Conservation (phyloP, 1,139 yeast species). For the Yamadazyma sp. region DNA sequence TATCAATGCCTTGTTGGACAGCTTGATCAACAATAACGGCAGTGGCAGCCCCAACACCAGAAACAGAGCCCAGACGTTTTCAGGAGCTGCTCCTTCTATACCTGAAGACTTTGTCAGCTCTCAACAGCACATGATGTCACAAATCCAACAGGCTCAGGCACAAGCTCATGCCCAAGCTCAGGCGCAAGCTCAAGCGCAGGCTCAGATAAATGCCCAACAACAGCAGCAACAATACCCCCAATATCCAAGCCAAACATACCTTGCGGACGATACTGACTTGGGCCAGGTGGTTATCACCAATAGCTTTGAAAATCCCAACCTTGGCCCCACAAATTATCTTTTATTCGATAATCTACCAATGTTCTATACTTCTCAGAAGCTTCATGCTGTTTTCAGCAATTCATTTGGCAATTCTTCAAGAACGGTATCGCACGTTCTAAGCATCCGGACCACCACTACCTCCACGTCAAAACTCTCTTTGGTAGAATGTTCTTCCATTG, state of each 20-base stretch:
- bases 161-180: constrained; percentile 6
- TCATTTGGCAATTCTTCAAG: constrained; percentile 26
- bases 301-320: constrained; percentile 62
- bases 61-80: constrained; percentile 44
- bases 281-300: constrained; percentile 46
- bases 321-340: constrained; percentile 77
- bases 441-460: constrained; percentile 53
- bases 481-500: constrained; percentile 70
- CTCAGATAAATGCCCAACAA: constrained; percentile 6
- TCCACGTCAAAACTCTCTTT: constrained; percentile 54
- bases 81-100: constrained; percentile 34
- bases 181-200: constrained; percentile 6
- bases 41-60: constrained; percentile 21
- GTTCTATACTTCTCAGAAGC: constrained; percentile 35
- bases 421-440: constrained; percentile 24
- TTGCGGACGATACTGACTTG: constrained; percentile 58
- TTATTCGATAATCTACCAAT: constrained; percentile 76
- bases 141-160: constrained; percentile 12
- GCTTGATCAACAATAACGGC: constrained; percentile 24
- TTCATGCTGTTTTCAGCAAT: constrained; percentile 34
- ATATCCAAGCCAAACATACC: constrained; percentile 27
- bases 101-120: constrained; percentile 15
- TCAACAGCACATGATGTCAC: constrained; percentile 12
- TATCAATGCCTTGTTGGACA: constrained; percentile 33
- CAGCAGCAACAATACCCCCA: background rate